Evolutionary conservation across 2,329 filamentous ascomycete genomes (phyloP).

Genomic region (Cladosporium phlei): DNA sequence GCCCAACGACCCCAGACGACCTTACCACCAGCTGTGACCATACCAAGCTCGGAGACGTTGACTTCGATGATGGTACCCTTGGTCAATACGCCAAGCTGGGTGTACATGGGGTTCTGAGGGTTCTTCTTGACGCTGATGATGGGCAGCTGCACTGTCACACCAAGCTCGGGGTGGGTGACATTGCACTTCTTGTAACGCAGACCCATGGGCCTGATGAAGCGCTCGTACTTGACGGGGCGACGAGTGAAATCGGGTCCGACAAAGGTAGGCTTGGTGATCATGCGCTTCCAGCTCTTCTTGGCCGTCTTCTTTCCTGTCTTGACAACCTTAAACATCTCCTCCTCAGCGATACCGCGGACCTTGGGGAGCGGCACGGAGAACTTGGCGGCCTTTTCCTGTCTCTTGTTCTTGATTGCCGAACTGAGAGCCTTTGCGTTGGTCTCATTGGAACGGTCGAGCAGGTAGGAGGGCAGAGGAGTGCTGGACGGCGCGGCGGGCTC

Average conservation of each 20-base stretch:
- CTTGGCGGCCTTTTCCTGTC: conserved; percentile 86
- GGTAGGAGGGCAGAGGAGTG: conserved; percentile 83
- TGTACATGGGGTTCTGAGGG: conserved; percentile 84
- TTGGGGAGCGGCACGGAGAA: conserved; percentile 91
- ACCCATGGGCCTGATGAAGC: conserved; percentile 68
- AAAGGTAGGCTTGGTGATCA: conserved; percentile 72
- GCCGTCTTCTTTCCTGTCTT: conserved; percentile 92
- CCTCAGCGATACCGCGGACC: conserved; percentile 86
- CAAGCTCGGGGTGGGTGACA: conserved; percentile 68
- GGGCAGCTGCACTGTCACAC: conserved; percentile 76
- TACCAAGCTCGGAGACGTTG: conserved; percentile 84
- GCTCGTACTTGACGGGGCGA: conserved; percentile 57
- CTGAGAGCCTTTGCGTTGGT: conserved; percentile 70
- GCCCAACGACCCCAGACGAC: conserved; percentile 88
- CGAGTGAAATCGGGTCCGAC: conserved; percentile 88
- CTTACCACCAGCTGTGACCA: conserved; percentile 87
- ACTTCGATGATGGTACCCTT: conserved; percentile 85
- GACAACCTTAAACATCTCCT: conserved; percentile 97
- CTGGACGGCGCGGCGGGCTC: conserved; percentile 72
- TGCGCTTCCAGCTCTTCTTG: conserved; percentile 75
- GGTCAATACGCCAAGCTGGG: conserved; percentile 82
- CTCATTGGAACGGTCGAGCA: conserved; percentile 75
- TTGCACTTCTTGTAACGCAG: conserved; percentile 72
- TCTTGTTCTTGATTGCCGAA: conserved; percentile 91
- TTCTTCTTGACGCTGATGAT: conserved; percentile 70